phyloP scores from a whole-genome alignment of 139 green algal species.

The Astrephomene gubernaculifera region DNA sequence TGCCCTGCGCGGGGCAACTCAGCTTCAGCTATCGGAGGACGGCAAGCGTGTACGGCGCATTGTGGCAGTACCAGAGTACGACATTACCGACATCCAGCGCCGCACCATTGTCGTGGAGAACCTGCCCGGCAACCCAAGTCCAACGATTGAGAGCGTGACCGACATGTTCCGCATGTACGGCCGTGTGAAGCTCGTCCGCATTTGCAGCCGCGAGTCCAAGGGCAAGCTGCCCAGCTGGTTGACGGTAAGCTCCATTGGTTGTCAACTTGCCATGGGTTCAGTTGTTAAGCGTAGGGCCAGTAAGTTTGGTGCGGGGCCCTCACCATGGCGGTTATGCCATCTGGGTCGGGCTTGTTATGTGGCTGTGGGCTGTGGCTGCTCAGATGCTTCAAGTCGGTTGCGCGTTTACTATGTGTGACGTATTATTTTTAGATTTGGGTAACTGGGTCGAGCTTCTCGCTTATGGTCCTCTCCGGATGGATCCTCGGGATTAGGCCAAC shows the following conservation, averaged over 20 bases:
- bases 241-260: slow-evolving; percentile 36
- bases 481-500: too few species aligned
- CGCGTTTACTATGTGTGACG: too few species aligned
- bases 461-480: too few species aligned
- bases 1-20: slow-evolving; percentile 47
- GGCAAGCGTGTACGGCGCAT: slow-evolving; percentile 49
- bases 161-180: slow-evolving; percentile 59
- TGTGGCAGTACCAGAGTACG: slow-evolving; percentile 59
- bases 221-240: slow-evolving; percentile 68
- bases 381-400: too few species aligned
- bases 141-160: slow-evolving; percentile 72
- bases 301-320: too few species aligned
- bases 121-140: slow-evolving; percentile 56
- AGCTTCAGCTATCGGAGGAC: slow-evolving; percentile 55
- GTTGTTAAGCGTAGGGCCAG: too few species aligned
- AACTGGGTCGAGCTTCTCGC: too few species aligned
- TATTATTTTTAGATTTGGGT: too few species aligned
- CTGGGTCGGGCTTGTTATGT: too few species aligned
- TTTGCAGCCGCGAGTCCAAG: slow-evolving; percentile 64
- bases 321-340: too few species aligned
- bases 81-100: slow-evolving; percentile 61
- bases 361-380: too few species aligned
- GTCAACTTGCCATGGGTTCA: too few species aligned
- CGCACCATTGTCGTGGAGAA: slow-evolving; percentile 73
- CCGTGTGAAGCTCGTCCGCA: slow-evolving; percentile 64